These are phyloP conservation scores for Wallacemonas collosoma DNA, from an alignment of 208 protist genomes.

Conservation along the genomic window DNA sequence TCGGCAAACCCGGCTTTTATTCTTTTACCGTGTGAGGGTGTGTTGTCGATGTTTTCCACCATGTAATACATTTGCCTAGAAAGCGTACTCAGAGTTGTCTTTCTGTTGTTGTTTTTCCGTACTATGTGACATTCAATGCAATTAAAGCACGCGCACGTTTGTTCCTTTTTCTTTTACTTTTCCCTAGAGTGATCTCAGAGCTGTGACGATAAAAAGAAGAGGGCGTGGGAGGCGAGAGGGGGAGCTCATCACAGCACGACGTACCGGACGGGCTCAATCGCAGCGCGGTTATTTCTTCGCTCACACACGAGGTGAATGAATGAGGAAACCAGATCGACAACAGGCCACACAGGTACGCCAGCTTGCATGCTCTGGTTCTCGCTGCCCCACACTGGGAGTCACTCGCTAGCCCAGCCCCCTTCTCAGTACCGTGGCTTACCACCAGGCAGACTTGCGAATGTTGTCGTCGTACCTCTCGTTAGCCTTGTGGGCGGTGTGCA, in stretches of 20 bases:
- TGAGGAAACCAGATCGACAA: too few relatives aligned
- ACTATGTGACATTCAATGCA: neutral
- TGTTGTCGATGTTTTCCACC: too few relatives aligned
- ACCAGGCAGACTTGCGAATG: slow-evolving; percentile 87
- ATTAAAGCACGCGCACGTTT: neutral
- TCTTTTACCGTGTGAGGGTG: too few relatives aligned
- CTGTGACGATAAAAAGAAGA: neutral
- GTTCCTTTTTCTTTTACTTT: neutral
- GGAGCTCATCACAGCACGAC: too few relatives aligned
- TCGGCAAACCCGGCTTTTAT: too few relatives aligned
- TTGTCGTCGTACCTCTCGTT: slow-evolving; percentile 85
- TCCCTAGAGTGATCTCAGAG: slow-evolving; percentile 5
- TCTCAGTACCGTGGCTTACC: slow-evolving; percentile 44
- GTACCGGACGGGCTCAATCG: too few relatives aligned
- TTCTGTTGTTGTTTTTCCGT: neutral
- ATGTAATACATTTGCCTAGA: neutral
- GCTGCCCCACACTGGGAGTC: too few relatives aligned
- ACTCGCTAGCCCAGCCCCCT: too few relatives aligned
- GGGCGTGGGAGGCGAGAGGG: neutral
- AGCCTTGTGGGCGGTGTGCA: slow-evolving; percentile 82
- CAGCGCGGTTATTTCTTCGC: too few relatives aligned
- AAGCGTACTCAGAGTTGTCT: neutral
- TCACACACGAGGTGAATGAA: too few relatives aligned
- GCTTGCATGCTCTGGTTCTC: too few relatives aligned
- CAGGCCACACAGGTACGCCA: too few relatives aligned